These are phyloP conservation scores for Cucurbitaria berberidis DNA, from an alignment of 2,329 filamentous ascomycete genomes.

Conservation along the genomic window DNA sequence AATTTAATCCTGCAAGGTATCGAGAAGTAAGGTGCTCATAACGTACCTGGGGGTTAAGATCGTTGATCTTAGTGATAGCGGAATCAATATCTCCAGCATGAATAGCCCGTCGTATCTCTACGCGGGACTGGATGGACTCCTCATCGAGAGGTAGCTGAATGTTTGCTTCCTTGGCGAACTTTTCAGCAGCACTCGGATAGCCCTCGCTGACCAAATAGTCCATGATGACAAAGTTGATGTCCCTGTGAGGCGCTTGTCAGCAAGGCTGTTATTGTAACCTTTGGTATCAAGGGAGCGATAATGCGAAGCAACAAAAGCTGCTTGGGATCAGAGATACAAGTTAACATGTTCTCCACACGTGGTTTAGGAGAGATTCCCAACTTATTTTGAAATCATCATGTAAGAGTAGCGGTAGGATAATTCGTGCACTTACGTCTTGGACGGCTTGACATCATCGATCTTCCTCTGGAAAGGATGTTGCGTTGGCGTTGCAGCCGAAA, in stretches of 20 bases:
- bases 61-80: conserved; percentile 87
- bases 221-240: conserved; percentile 93
- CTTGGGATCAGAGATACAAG: conserved; percentile 71
- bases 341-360: conserved; percentile 89
- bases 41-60: conserved; percentile 88
- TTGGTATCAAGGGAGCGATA: background rate
- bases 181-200: conserved; percentile 89
- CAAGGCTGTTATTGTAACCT: conserved; percentile 11
- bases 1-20: conserved; percentile 84
- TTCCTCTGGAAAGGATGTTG: conserved; percentile 79
- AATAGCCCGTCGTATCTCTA: conserved; percentile 84
- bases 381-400: conserved; percentile 87
- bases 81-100: conserved; percentile 83
- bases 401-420: conserved; percentile 33
- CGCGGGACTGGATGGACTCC: conserved; percentile 75
- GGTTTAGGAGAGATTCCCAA: conserved; percentile 99
- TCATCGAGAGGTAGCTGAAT: conserved; percentile 75
- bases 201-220: conserved; percentile 97
- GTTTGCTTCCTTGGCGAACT: conserved; percentile 93
- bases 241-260: conserved; percentile 62
- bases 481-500: conserved; percentile 73
- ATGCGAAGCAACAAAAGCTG: conserved; percentile 21
- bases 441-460: conserved; percentile 81
- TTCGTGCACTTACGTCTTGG: conserved; percentile 76
- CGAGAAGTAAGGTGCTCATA: background rate